Conservation (phyloP, 2,329 filamentous ascomycete species). For the Colletotrichum neosansevieriae region DNA sequence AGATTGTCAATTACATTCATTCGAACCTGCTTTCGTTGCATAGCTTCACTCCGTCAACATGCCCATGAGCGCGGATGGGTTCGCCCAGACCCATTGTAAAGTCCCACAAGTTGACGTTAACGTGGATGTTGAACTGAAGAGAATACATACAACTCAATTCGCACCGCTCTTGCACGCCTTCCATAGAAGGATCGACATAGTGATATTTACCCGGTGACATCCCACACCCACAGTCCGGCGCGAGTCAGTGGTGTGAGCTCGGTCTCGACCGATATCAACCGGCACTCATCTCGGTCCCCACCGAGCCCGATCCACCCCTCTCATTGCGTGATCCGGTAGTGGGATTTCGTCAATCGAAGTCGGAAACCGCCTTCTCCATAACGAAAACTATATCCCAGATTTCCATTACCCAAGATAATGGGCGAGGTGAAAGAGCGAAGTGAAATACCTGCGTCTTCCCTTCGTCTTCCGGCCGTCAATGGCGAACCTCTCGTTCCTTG, state of each 20-base stretch:
- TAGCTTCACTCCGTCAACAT: too few relatives aligned
- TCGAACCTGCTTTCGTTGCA: too few relatives aligned
- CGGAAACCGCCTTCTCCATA: slow-evolving; percentile 20
- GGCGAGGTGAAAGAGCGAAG: neutral
- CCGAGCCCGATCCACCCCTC: slow-evolving; percentile 25
- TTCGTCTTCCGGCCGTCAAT: neutral
- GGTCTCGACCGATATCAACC: slow-evolving; percentile 34
- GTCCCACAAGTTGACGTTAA: too few relatives aligned
- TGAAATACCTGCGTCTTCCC: slow-evolving; percentile 1
- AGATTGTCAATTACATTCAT: too few relatives aligned
- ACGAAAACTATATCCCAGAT: slow-evolving; percentile 4
- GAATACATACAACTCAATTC: too few relatives aligned
- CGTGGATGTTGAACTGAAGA: too few relatives aligned
- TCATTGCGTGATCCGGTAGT: slow-evolving; percentile 32
- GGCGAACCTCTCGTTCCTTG: neutral
- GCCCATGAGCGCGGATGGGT: too few relatives aligned
- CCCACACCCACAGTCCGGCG: neutral
- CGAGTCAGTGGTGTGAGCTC: slow-evolving; percentile 20
- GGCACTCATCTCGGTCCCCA: slow-evolving; percentile 23
- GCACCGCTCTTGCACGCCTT: too few relatives aligned
- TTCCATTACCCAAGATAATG: slow-evolving; percentile 24
- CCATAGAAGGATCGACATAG: too few relatives aligned
- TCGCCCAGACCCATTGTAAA: too few relatives aligned
- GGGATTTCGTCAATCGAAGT: slow-evolving; percentile 32
- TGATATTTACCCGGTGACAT: too few relatives aligned